Evolutionary conservation across 805 yeast species (phyloP).

Genomic region (Starmerella vaccinii): DNA sequence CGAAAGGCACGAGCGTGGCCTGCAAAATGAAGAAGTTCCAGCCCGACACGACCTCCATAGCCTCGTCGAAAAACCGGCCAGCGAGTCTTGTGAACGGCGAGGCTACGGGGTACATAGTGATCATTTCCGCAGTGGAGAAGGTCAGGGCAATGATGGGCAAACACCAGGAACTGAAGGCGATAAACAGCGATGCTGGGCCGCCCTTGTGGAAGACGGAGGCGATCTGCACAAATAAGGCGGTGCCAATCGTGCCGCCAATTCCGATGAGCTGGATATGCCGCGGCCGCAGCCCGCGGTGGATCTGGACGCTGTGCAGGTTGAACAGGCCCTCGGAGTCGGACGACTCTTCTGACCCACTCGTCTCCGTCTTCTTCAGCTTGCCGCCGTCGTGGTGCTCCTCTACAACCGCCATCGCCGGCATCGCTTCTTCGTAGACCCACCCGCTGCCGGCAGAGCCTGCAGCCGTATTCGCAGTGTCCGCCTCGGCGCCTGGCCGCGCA

Average conservation of each 20-base stretch:
- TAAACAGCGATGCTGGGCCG: slow-evolving; percentile 59
- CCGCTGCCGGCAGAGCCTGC: not conserved
- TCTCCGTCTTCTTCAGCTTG: slow-evolving; percentile 1
- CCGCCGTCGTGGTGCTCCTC: slow-evolving; percentile 3
- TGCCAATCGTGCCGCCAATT: slow-evolving; percentile 27
- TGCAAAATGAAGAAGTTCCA: slow-evolving; percentile 73
- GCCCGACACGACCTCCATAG: slow-evolving; percentile 64
- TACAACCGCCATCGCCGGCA: slow-evolving; percentile 2
- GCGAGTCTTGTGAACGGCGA: slow-evolving; percentile 71
- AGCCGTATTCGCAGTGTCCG: not conserved
- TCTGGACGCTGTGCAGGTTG: slow-evolving; percentile 16
- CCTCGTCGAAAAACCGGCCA: slow-evolving; percentile 65
- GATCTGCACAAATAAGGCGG: slow-evolving; percentile 24
- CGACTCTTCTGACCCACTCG: not conserved
- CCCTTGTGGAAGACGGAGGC: slow-evolving; percentile 46
- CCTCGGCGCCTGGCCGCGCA: not conserved
- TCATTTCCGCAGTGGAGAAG: slow-evolving; percentile 67
- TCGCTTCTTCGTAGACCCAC: slow-evolving; percentile 7
- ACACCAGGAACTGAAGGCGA: slow-evolving; percentile 61
- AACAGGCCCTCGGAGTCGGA: slow-evolving; percentile 4
- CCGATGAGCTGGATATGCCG: slow-evolving; percentile 42
- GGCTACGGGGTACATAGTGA: slow-evolving; percentile 60
- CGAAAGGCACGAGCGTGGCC: slow-evolving; percentile 72
- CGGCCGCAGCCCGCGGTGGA: slow-evolving; percentile 44
- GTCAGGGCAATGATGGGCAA: slow-evolving; percentile 58